Evolutionary conservation across 345 rosid genomes (phyloP).

Genomic region (Gossypium bickii): DNA sequence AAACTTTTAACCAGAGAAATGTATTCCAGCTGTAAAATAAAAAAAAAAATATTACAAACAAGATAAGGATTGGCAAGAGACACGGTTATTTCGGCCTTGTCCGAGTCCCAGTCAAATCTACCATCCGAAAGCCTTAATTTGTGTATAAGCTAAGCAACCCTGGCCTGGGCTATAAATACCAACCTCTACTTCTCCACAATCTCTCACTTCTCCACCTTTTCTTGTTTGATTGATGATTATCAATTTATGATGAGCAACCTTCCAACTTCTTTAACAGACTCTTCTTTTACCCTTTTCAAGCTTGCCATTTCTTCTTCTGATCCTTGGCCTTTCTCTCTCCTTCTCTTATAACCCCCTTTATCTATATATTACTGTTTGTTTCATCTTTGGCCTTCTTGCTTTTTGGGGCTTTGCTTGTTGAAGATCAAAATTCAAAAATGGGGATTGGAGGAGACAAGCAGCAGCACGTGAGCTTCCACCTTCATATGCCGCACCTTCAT

Average conservation of each 20-base stretch:
- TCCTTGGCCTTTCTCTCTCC: conserved; percentile 73
- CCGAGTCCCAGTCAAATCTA: neutral
- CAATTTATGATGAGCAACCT: conserved; percentile 72
- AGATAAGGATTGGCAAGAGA: neutral
- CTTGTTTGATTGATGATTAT: conserved; percentile 12
- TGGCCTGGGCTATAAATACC: conserved; percentile 11
- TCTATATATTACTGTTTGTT: too few relatives aligned
- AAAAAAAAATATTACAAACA: neutral
- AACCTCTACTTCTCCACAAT: neutral
- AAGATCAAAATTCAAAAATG: conserved; percentile 18
- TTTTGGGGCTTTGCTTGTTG: neutral
- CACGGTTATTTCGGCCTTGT: neutral
- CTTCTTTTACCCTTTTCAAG: conserved; percentile 61
- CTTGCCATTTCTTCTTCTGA: conserved; percentile 77
- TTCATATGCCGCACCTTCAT: conserved; percentile 44
- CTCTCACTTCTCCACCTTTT: neutral
- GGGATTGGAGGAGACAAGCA: conserved; percentile 32
- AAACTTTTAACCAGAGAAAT: neutral
- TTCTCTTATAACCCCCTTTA: conserved; percentile 26
- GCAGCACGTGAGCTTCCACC: conserved; percentile 45
- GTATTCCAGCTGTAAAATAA: neutral
- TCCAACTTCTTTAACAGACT: conserved; percentile 69
- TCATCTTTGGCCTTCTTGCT: neutral
- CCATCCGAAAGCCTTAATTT: neutral
- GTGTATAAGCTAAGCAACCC: conserved; percentile 3